Conservation (phyloP, 495 filamentous ascomycete species). For the Niebla homalea region DNA sequence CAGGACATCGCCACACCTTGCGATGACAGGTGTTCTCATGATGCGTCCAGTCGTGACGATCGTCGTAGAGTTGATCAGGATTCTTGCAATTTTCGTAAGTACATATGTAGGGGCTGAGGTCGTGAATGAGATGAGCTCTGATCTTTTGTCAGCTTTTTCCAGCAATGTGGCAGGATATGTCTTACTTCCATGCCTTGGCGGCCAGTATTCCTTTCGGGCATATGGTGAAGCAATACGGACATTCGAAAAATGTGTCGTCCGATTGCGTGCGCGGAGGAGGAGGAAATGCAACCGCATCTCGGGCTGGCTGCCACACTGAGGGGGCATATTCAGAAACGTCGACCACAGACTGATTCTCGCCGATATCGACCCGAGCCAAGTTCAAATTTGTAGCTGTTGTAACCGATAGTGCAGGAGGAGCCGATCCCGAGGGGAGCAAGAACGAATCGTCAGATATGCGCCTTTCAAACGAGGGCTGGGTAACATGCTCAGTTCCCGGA, state of each 20-base stretch:
- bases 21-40: conserved; percentile 16
- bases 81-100: conserved; percentile 18
- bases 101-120: conserved; percentile 22
- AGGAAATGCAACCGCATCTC: too few relatives aligned
- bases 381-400: too few relatives aligned
- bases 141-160: neutral
- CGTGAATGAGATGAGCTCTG: conserved; percentile 20
- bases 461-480: too few relatives aligned
- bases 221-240: conserved; percentile 16
- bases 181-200: conserved; percentile 8
- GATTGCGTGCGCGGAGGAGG: too few relatives aligned
- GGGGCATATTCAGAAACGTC: too few relatives aligned
- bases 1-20: conserved; percentile 8
- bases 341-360: too few relatives aligned
- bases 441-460: too few relatives aligned
- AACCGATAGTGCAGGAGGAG: too few relatives aligned
- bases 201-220: conserved; percentile 10
- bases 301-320: too few relatives aligned
- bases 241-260: conserved; percentile 7
- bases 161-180: neutral
- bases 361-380: too few relatives aligned
- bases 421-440: too few relatives aligned
- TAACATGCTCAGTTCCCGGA: too few relatives aligned
- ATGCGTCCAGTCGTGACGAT: conserved; percentile 19
- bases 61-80: conserved; percentile 17